Conservation (phyloP, 2,329 filamentous ascomycete genomes). For the Teratosphaeria zuluensis region DNA sequence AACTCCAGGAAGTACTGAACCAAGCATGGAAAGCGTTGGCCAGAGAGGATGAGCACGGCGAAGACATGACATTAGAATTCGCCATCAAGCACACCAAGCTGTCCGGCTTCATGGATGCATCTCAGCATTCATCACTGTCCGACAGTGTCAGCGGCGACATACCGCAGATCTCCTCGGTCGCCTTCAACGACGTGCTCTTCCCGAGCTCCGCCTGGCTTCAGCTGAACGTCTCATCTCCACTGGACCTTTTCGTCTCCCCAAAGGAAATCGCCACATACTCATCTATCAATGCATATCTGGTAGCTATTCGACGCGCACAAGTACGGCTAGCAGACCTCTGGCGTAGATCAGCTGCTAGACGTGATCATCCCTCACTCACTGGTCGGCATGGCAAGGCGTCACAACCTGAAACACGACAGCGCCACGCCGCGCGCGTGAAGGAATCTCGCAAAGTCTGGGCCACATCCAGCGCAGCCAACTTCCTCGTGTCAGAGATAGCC, state of each 20-base stretch:
- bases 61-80: constrained; percentile 67
- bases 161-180: constrained; percentile 36
- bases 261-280: constrained; percentile 73
- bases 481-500: constrained; percentile 80
- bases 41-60: constrained; percentile 63
- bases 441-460: constrained; percentile 82
- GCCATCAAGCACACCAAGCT: constrained; percentile 69
- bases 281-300: constrained; percentile 74
- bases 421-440: constrained; percentile 52
- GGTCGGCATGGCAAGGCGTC: constrained; percentile 32
- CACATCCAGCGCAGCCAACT: constrained; percentile 74
- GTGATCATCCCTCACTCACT: constrained; percentile 65
- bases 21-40: constrained; percentile 72
- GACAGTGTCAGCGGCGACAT: constrained; percentile 24
- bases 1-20: constrained; percentile 66
- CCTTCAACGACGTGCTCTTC: constrained; percentile 74
- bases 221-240: constrained; percentile 63
- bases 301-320: constrained; percentile 77
- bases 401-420: constrained; percentile 50
- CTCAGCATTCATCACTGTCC: constrained; percentile 31
- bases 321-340: constrained; percentile 76
- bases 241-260: constrained; percentile 76
- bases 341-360: constrained; percentile 70
- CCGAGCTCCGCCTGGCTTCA: constrained; percentile 63
- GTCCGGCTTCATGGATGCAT: constrained; percentile 37